phyloP scores from a whole-genome alignment of 129 eudicot genomes.

The Flaveria ramosissima region DNA sequence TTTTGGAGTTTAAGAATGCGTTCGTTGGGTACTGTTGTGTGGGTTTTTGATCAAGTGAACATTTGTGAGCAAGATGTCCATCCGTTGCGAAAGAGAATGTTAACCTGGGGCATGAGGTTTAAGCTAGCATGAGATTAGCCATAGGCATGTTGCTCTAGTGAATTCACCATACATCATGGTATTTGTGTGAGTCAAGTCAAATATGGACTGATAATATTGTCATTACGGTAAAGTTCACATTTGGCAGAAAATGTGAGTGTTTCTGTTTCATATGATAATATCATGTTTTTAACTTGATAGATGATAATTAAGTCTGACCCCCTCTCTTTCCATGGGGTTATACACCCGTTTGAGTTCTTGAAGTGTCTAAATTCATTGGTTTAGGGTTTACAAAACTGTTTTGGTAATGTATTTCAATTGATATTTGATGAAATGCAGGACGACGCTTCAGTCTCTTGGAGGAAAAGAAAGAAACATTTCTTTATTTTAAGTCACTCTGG shows the following conservation, averaged over 20 bases:
- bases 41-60: background rate
- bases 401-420: conserved; percentile 2
- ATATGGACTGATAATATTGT: background rate
- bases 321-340: background rate
- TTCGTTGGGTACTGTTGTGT: background rate
- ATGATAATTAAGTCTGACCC: background rate
- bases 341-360: background rate
- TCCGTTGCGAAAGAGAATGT: background rate
- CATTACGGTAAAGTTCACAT: background rate
- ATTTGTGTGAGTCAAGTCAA: background rate
- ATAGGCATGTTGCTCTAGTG: background rate
- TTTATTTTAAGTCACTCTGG: conserved; percentile 90
- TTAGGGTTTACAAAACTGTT: conserved; percentile 7
- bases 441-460: conserved; percentile 93
- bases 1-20: background rate
- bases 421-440: conserved; percentile 67
- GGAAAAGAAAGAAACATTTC: conserved; percentile 96
- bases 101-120: background rate
- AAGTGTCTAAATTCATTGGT: background rate
- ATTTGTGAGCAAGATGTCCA: conserved; percentile 5
- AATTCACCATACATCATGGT: background rate
- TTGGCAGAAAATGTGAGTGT: background rate
- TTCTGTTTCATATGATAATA: background rate
- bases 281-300: background rate
- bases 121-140: background rate